These are phyloP conservation scores for Chalciporus chontae DNA, from an alignment of 768 basidiomycete species.

Conservation along the genomic window DNA sequence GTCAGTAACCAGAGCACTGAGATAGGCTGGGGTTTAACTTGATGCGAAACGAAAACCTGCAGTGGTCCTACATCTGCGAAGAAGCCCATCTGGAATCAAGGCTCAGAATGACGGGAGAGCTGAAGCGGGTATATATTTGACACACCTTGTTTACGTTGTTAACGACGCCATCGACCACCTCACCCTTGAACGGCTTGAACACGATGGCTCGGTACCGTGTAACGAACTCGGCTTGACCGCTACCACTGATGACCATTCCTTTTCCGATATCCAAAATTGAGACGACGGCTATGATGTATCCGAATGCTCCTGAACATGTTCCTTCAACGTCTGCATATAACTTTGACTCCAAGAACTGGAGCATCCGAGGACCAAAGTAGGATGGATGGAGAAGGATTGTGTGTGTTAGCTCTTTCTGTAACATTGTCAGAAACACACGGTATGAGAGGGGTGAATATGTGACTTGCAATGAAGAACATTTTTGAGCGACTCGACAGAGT, in stretches of 20 bases:
- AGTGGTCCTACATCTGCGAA: slow-evolving; percentile 96
- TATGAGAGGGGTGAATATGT: neutral
- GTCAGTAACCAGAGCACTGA: slow-evolving; percentile 3
- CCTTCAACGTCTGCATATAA: slow-evolving; percentile 96
- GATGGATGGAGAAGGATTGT: slow-evolving; percentile 97
- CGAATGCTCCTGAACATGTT: slow-evolving; percentile 92
- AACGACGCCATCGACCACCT: slow-evolving; percentile 96
- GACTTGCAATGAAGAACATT: slow-evolving; percentile 74
- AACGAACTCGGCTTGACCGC: slow-evolving; percentile 94
- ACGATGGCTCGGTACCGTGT: slow-evolving; percentile 95
- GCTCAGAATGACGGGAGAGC: neutral
- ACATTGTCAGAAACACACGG: neutral
- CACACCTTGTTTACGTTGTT: slow-evolving; percentile 93
- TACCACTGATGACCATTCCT: slow-evolving; percentile 88
- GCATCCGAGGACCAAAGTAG: slow-evolving; percentile 95
- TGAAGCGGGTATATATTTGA: neutral
- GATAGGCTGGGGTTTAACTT: slow-evolving; percentile 49
- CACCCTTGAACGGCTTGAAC: slow-evolving; percentile 99
- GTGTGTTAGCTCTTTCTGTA: slow-evolving; percentile 93
- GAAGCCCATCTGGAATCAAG: slow-evolving; percentile 82
- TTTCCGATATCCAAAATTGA: slow-evolving; percentile 89
- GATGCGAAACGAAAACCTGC: slow-evolving; percentile 92
- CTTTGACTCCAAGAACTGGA: slow-evolving; percentile 88
- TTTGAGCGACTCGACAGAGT: neutral
- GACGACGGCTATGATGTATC: slow-evolving; percentile 91